A percentile compares a stretch with the other conserved stretches of the same genome.
phyloP scores from a whole-genome alignment of 2,329 filamentous ascomycete species.

The Stagonosporopsis tanaceti region DNA sequence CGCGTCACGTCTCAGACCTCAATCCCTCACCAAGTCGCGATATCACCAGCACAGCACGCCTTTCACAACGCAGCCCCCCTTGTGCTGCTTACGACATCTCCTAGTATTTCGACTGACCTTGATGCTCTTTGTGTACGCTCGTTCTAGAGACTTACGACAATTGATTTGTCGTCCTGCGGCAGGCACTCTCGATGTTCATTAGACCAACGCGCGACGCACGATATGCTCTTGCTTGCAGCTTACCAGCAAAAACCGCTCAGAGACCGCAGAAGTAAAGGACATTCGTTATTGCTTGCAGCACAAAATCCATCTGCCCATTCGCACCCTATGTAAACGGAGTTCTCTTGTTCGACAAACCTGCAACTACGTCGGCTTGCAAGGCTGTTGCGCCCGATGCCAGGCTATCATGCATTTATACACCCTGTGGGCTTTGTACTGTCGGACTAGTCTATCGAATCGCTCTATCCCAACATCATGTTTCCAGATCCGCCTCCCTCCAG shows the following conservation, averaged over 20 bases:
- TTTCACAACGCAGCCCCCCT: neutral
- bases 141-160: neutral
- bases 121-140: neutral
- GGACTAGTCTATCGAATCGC: no score
- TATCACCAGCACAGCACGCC: neutral
- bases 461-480: no score
- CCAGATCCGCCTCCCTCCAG: no score
- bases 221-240: neutral
- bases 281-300: no score
- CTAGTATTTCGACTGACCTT: neutral
- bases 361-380: neutral
- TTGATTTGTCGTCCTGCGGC: neutral
- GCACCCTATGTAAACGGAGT: neutral
- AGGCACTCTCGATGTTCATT: no score
- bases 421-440: no score
- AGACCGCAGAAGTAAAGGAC: neutral
- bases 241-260: neutral
- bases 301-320: no score
- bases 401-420: no score
- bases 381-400: no score
- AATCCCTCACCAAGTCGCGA: constrained; percentile 3
- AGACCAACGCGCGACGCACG: neutral
- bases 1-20: constrained; percentile 5
- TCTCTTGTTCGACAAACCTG: neutral
- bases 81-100: neutral